Base-by-base conservation (phyloP, 2,329 filamentous ascomycete genomes). In the Dothidotthia symphoricarpi region DNA sequence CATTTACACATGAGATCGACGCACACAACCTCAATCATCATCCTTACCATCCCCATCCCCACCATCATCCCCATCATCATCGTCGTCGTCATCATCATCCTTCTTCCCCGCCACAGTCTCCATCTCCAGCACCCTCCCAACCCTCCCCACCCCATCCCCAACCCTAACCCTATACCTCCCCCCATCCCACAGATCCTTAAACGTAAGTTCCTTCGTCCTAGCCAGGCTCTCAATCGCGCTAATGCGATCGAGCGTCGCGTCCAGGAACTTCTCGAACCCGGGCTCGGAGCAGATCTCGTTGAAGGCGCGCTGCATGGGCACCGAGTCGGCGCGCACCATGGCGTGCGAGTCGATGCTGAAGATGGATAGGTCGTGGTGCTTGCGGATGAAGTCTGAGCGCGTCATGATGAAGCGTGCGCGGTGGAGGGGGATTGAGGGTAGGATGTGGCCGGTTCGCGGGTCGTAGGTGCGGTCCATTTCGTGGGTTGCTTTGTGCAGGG, bases 221-320 rank as follows among this genome's bases (percentile, higher is more conserved):
- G 90, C 91, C 45, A 98, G 75, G 57, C 84, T 90, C 73, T 98
- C 93, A 61, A 98, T 98, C 49, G 85, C 90, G n/a, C 76, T 70
- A 51, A 98, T 98, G 15, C 93, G 79, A 41, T 91, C 78, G 16
- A 95, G 72, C 0, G 93, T 97, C 3, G 78, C 82, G 45, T 95
- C 82, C 12, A 98, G 71, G 63, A 89, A 84, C 49, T 90, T 74
- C 16, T 88, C 82, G 64, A 98, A 98, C 5, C 86, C 86, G 3
- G 81, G 77, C 53, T 84, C 69, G 3, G 72, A 66, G 61, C 89
- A 95, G 10, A 98, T 90, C 57, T 90, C 81, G 40, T 82, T 78
- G 68, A 98, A 95, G 0, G 93, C 93, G 32, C 82, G 82, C 67
- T 95, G 88, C 93, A 98, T 98, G 2, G 93, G 93, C 16, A 98